Base-by-base conservation (phyloP, 208 protist genomes). In the Phytomonas serpens region DNA sequence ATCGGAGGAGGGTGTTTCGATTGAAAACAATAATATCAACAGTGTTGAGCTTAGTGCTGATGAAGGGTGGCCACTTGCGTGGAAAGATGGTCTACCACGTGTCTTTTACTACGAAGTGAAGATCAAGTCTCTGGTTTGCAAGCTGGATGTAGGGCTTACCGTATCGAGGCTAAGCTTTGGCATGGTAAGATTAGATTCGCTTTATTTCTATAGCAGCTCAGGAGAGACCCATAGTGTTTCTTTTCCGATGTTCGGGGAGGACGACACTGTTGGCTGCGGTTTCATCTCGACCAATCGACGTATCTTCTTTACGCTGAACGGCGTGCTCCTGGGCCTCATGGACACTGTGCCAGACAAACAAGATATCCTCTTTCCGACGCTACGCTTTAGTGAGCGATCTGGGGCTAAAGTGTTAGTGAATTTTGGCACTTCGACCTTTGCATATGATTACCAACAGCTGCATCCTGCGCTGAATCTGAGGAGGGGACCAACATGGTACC, bases 81-180 rank as follows among this genome's bases (percentile, higher is more conserved):
- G 86, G 84, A 84, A 84, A 31, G 84, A 88, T 61, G 89, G 86
- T 19, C 66, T 92, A 71, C 89, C 92, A 30, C 80, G 82, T 19
- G 78, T 94, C 30, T 90, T 89, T 68, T 97, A 97, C 76, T 97
- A 88, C 78, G 92, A 97, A 75, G 90, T 92, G 16, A 92, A 79
- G 36, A 65, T 95, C 31, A 76, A 82, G 62, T 83, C 83, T 23
- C 75, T 65, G 5, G 71, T 74, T 27, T 64, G 66, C 33, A 81
- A 81, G 30, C 40, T 89, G 4, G 76, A 83, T 29, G 70, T 87
- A 9, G 85, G 82, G 16, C 77, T 87, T 11, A 57, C 47, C 23
- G 47, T 57, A 27, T 57, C 47, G 47, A 57, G 47, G 47, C 47
- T 57, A 57, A 57, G 23, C 47, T 61, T 52, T 57, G 77, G 70